Evolutionary conservation across 2,329 filamentous ascomycete genomes (phyloP), one percentile per base, ranked within the genome.

Genomic region (Lizonia empirigonia): DNA sequence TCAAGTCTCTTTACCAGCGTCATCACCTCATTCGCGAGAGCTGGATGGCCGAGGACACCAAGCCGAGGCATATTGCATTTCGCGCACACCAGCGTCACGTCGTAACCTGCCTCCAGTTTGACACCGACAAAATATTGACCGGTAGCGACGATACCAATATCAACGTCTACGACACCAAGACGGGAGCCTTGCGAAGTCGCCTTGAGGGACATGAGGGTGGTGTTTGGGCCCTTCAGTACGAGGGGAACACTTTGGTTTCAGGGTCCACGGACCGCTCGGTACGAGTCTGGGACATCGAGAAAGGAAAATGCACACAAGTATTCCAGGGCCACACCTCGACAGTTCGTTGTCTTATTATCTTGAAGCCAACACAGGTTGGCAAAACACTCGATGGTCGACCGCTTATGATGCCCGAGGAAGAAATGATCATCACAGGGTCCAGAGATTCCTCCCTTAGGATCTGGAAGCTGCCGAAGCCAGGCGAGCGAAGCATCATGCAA

Each of bases 261-360:
- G 94, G 94, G 2, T 97, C 92, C 6, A 99, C 94, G 0, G 94
- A 99, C 74, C 83, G 94, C 37, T 96, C 94, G 9, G 94, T 99
- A n/a, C 86, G 94, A n/a, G 93, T 99, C 0, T 99, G 94, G 94
- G 93, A 99, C 70, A 97, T 99, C 58, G 91, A 96, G 68, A 88
- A 88, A 64, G 94, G 92, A 0, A 84, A 89, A 36, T 97, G 93
- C 73, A 93, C 92, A 9, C 94, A 99, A 70, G 88, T 96, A 0
- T 99, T 99, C 71, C 92, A 97, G 68, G 95, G 94, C 0, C 94
- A 99, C 70, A 99, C 94, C 8, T 97, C 93, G 33, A 99, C 94
- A 12, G 94, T 99, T 3, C 87, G 94, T 58, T 99, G 94, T 69
- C 78, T 99, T 54, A 92, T 97, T 69, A 97, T 99, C 49, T 79